Evolutionary conservation across 257 asterid species (phyloP).

Genomic region (Thymus mandschuricus): DNA sequence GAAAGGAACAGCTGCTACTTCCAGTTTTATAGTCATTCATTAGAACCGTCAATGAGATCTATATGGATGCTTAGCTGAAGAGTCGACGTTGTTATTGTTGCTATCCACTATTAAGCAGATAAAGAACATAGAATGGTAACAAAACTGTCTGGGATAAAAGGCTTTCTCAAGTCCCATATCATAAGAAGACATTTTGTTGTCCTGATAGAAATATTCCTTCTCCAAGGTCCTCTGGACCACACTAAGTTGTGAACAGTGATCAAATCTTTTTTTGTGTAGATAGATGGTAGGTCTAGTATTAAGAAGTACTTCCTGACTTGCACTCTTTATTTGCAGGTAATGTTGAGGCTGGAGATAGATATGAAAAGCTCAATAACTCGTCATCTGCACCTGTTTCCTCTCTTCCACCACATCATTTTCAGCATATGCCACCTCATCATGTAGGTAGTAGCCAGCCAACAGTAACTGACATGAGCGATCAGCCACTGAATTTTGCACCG

Average conservation of each 20-base stretch:
- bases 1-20: neutral
- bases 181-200: slow-evolving; percentile 13
- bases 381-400: slow-evolving; percentile 48
- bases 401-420: slow-evolving; percentile 50
- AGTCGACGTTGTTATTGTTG: slow-evolving; percentile 16
- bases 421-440: slow-evolving; percentile 49
- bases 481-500: slow-evolving; percentile 71
- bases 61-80: slow-evolving; percentile 21
- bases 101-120: slow-evolving; percentile 21
- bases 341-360: slow-evolving; percentile 54
- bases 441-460: slow-evolving; percentile 44
- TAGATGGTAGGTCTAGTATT: slow-evolving; percentile 1
- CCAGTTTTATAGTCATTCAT: neutral
- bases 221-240: slow-evolving; percentile 20
- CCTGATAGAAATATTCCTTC: slow-evolving; percentile 5
- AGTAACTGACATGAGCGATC: slow-evolving; percentile 56
- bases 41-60: neutral
- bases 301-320: slow-evolving; percentile 30
- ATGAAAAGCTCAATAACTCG: slow-evolving; percentile 55
- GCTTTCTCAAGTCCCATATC: slow-evolving; percentile 15
- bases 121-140: slow-evolving; percentile 15
- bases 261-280: neutral
- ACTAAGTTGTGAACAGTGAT: neutral
- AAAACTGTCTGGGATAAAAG: neutral
- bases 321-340: slow-evolving; percentile 53